These are phyloP conservation scores for Lachnellula subtilissima DNA, from an alignment of 2,329 filamentous ascomycete genomes.

Conservation along the genomic window DNA sequence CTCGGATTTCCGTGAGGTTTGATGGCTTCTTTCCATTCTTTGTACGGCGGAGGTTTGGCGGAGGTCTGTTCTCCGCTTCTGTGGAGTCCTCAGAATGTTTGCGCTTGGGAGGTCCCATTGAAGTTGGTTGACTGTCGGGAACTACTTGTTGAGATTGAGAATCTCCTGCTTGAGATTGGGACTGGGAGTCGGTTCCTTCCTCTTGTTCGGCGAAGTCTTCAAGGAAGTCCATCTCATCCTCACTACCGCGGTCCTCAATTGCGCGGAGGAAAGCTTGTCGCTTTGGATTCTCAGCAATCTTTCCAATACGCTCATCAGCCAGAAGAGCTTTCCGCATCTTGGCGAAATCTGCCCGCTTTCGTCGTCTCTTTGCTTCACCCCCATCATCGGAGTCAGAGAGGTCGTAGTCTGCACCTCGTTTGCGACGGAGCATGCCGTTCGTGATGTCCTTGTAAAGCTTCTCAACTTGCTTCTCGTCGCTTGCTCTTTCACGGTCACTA, in stretches of 20 bases:
- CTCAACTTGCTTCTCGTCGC: slow-evolving; percentile 82
- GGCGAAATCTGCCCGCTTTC: slow-evolving; percentile 83
- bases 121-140: slow-evolving; percentile 48
- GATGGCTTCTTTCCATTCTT: slow-evolving; percentile 61
- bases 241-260: slow-evolving; percentile 75
- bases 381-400: slow-evolving; percentile 90
- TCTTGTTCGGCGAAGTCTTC: slow-evolving; percentile 46
- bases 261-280: slow-evolving; percentile 86
- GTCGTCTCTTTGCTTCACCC: slow-evolving; percentile 67
- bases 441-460: slow-evolving; percentile 92
- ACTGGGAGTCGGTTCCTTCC: slow-evolving; percentile 31
- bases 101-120: slow-evolving; percentile 33
- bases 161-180: slow-evolving; percentile 35
- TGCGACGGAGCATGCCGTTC: slow-evolving; percentile 78
- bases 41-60: slow-evolving; percentile 59
- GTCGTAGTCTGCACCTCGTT: slow-evolving; percentile 74
- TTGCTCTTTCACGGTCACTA: slow-evolving; percentile 72
- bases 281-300: slow-evolving; percentile 83
- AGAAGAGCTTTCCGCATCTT: slow-evolving; percentile 88
- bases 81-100: slow-evolving; percentile 37
- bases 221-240: slow-evolving; percentile 73
- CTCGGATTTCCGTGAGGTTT: slow-evolving; percentile 73
- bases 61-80: slow-evolving; percentile 46
- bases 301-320: slow-evolving; percentile 82
- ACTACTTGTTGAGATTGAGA: slow-evolving; percentile 30